Evolutionary conservation across 2,329 filamentous ascomycete species (phyloP).

Genomic region (Pyrenochaeta sp.): DNA sequence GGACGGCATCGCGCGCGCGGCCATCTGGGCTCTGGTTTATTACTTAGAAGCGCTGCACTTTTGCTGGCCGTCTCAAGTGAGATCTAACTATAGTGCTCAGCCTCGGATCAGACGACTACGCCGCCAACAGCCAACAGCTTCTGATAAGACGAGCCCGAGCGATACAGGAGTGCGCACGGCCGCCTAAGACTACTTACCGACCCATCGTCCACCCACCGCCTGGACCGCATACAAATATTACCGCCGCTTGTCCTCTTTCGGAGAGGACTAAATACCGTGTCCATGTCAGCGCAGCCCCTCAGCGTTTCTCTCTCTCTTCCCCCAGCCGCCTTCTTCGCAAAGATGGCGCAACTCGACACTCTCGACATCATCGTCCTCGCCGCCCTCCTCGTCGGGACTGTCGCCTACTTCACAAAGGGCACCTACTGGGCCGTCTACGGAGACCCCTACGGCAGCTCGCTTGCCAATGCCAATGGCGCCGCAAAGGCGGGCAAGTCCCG

Average conservation of each 20-base stretch:
- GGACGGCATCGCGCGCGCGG: no score
- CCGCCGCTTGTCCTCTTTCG: constrained; percentile 37
- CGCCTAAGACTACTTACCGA: constrained; percentile 22
- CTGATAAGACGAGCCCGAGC: constrained; percentile 16
- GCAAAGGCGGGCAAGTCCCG: constrained; percentile 83
- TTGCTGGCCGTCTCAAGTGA: constrained; percentile 9
- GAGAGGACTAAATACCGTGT: constrained; percentile 27
- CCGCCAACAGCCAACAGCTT: constrained; percentile 10
- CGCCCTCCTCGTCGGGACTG: constrained; percentile 81
- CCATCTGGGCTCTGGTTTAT: no score
- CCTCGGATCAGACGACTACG: constrained; percentile 5
- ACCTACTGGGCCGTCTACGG: constrained; percentile 89
- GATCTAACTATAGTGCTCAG: constrained; percentile 3
- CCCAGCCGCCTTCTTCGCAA: constrained; percentile 37
- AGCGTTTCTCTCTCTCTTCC: constrained; percentile 12
- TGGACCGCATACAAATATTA: constrained; percentile 33
- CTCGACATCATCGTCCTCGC: constrained; percentile 92
- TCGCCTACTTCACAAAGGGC: constrained; percentile 98
- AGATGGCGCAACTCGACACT: constrained; percentile 95
- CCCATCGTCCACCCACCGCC: constrained; percentile 20
- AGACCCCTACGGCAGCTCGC: constrained; percentile 83
- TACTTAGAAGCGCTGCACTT: no score
- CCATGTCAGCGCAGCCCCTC: constrained; percentile 25
- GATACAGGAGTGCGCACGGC: constrained; percentile 19
- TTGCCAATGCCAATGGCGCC: constrained; percentile 69